phyloP scores from a whole-genome alignment of 2,329 filamentous ascomycete species.

The Aaosphaeria arxii region DNA sequence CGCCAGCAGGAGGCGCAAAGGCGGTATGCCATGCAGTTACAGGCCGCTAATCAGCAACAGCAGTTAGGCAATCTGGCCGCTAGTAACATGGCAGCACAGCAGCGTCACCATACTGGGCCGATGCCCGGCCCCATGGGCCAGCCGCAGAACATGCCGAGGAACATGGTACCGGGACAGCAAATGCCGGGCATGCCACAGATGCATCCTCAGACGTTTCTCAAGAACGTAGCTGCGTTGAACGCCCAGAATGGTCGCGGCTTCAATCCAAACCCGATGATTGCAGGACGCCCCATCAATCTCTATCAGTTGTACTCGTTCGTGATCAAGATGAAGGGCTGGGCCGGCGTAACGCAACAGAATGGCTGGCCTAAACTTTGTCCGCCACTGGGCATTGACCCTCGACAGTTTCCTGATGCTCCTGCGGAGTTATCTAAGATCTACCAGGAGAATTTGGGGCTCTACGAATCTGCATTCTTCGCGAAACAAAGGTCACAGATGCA shows the following conservation, averaged over 20 bases:
- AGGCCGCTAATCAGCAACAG: conserved; percentile 60
- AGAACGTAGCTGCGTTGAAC: conserved; percentile 77
- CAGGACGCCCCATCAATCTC: conserved; percentile 70
- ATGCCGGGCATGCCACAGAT: background rate
- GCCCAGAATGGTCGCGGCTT: conserved; percentile 68
- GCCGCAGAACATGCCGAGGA: conserved; percentile 30
- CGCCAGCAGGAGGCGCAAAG: conserved; percentile 65
- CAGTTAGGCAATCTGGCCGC: conserved; percentile 48
- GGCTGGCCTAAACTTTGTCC: conserved; percentile 71
- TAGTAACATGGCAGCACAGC: conserved; percentile 36
- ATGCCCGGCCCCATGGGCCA: conserved; percentile 32
- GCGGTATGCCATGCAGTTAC: conserved; percentile 81
- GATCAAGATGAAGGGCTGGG: conserved; percentile 73
- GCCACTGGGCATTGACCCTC: conserved; percentile 40
- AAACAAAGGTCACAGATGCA: conserved; percentile 51
- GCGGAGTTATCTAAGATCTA: conserved; percentile 70
- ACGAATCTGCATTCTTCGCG: conserved; percentile 67
- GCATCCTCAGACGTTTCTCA: conserved; percentile 50
- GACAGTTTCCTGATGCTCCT: conserved; percentile 58
- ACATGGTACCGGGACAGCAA: conserved; percentile 27
- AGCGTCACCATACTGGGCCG: conserved; percentile 37
- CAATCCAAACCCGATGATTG: conserved; percentile 70
- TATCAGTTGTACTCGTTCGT: conserved; percentile 76
- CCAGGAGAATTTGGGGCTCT: conserved; percentile 70
- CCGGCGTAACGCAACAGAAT: conserved; percentile 65